These are phyloP conservation scores for Sphagnurus paluster DNA, from an alignment of 1,284 basidiomycete genomes.

Conservation along the genomic window DNA sequence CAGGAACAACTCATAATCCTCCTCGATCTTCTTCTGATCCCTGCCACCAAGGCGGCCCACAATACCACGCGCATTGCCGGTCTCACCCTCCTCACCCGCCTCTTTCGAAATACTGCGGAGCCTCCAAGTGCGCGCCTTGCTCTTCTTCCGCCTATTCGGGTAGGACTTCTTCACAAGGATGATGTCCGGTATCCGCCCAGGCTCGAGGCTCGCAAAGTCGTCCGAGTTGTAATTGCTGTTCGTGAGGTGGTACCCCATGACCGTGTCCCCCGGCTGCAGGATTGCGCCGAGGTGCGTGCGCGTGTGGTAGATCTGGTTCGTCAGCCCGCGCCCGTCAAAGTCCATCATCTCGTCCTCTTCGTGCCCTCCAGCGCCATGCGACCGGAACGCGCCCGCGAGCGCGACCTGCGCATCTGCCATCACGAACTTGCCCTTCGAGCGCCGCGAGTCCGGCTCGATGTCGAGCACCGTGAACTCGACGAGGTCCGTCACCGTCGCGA, in stretches of 20 bases:
- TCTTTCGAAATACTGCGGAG: conserved; percentile 95
- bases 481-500: conserved; percentile 84
- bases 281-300: conserved; percentile 95
- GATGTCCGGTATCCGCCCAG: conserved; percentile 85
- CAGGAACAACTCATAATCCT: conserved; percentile 96
- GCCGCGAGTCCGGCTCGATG: conserved; percentile 79
- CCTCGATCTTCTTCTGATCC: conserved; percentile 92
- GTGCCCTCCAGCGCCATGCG: conserved; percentile 34
- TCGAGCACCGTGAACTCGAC: conserved; percentile 96
- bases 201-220: conserved; percentile 76
- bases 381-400: conserved; percentile 76
- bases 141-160: conserved; percentile 93
- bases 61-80: conserved; percentile 75
- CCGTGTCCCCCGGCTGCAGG: conserved; percentile 94
- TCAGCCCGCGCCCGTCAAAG: conserved; percentile 50
- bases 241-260: conserved; percentile 87
- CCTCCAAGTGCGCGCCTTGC: conserved; percentile 83
- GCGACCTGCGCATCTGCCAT: conserved; percentile 96
- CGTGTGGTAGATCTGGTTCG: conserved; percentile 90
- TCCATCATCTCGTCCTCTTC: conserved; percentile 60
- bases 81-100: conserved; percentile 80
- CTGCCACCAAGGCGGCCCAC: conserved; percentile 89
- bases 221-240: conserved; percentile 93
- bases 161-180: conserved; percentile 96
- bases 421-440: conserved; percentile 73